Evolutionary conservation across 164 flowering plant species (phyloP).

Genomic region (Brasenia schreberi): DNA sequence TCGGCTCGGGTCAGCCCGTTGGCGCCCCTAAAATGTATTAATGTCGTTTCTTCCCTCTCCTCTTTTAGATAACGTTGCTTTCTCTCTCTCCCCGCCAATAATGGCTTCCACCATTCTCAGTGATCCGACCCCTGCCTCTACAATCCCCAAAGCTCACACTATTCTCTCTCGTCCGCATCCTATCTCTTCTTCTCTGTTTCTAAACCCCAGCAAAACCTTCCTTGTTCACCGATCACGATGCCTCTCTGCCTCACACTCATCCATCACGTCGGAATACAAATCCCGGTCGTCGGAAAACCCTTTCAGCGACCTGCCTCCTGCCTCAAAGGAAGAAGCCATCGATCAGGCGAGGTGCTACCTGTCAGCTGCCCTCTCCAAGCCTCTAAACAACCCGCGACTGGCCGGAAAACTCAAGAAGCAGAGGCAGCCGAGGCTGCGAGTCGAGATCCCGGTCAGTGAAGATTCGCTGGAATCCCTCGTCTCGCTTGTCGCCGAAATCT

Average conservation of each 20-base stretch:
- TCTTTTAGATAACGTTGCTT: neutral
- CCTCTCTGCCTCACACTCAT: neutral
- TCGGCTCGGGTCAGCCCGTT: too few relatives aligned
- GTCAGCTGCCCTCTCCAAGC: constrained; percentile 47
- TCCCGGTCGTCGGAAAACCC: neutral
- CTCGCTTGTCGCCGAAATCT: constrained; percentile 41
- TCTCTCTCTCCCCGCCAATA: neutral
- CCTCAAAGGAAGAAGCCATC: constrained; percentile 74
- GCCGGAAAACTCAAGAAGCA: constrained; percentile 57
- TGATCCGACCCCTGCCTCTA: neutral
- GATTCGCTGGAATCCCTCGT: constrained; percentile 50
- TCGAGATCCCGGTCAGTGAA: constrained; percentile 72
- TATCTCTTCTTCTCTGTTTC: neutral
- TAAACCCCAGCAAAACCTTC: neutral
- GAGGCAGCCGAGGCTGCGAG: constrained; percentile 54
- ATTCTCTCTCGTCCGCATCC: neutral
- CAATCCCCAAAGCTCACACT: neutral
- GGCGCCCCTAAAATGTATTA: too few relatives aligned
- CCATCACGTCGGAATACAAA: neutral
- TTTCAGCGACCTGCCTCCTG: constrained; percentile 40
- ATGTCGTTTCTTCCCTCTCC: too few relatives aligned
- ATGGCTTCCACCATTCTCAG: neutral
- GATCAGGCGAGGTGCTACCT: constrained; percentile 72
- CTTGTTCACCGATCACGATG: neutral
- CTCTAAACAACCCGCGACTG: constrained; percentile 64